phyloP scores from a whole-genome alignment of 2,329 filamentous ascomycete genomes.

The Alternaria brassicae region DNA sequence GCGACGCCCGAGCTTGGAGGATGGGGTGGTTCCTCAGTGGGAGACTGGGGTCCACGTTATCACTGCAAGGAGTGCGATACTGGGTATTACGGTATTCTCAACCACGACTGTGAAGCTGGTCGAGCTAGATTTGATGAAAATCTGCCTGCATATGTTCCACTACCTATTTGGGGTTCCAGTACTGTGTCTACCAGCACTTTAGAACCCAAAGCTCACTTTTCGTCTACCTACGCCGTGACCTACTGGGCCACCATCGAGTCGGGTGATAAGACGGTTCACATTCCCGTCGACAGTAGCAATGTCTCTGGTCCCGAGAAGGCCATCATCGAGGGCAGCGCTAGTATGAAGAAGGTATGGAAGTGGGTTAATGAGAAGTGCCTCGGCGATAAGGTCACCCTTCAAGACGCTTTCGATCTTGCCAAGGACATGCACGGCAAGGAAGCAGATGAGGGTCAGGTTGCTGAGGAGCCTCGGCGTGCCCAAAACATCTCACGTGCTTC shows the following conservation, averaged over 20 bases:
- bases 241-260: slow-evolving; percentile 31
- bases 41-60: not conserved
- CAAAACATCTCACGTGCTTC: not conserved
- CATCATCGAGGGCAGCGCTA: slow-evolving; percentile 12
- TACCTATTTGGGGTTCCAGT: not conserved
- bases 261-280: slow-evolving; percentile 13
- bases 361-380: slow-evolving; percentile 34
- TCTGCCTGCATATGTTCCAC: too few relatives aligned
- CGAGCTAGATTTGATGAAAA: not conserved
- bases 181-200: not conserved
- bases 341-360: slow-evolving; percentile 35
- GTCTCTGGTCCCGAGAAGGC: slow-evolving; percentile 30
- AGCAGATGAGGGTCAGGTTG: not conserved
- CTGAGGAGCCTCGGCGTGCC: not conserved
- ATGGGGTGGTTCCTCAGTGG: not conserved
- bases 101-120: too few relatives aligned
- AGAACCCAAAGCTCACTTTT: not conserved
- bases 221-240: slow-evolving; percentile 17
- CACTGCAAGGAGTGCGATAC: not conserved
- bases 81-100: too few relatives aligned
- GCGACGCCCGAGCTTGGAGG: not conserved
- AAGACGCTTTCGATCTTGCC: slow-evolving; percentile 35
- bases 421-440: slow-evolving; percentile 16
- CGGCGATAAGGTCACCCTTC: slow-evolving; percentile 22
- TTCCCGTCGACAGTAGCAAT: slow-evolving; percentile 27